Base-by-base conservation (phyloP, 345 rosid species). In the Bretschneidera sinensis region DNA sequence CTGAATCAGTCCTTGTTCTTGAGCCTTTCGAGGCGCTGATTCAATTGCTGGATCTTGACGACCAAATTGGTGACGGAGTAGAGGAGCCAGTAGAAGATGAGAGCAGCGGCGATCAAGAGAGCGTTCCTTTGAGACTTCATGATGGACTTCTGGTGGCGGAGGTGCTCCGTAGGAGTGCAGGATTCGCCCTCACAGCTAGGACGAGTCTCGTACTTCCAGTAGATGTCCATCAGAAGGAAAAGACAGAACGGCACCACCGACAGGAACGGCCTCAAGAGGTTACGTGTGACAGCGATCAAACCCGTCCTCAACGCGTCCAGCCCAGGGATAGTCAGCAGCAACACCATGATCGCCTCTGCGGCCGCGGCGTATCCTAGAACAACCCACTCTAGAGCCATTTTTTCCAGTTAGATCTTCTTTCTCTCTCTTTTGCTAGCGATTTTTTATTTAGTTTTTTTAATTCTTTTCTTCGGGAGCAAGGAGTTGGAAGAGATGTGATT, bases 371-470 rank as follows among this genome's bases (percentile, higher is more conserved):
- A 91, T 15, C 91, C 91, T 21, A 88, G 79, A 48, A 88, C 91
- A 20, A 91, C 88, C 97, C 97, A 91, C 69, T 91, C 97, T n/a
- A 91, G 80, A 50, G 97, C 97, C 97, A 89, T 89, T 47, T 65
- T 21, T 58, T 10, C 0, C 9, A 10, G 47, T 39, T 60, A 55
- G 50, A 66, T 57, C 51, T 50, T 62, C 49, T 57, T 17, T 48
- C 24, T 18, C 15, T 31, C 35, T 31, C 9, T 39, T 14, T 18
- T 48, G 5, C 21, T 4, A 5, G 25, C 15, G 18, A 14, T 21
- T 4, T 53, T 43, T 48, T 21, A 21, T 17, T 15, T 5, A 14
- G 7, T n/a, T 52, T 51, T 15, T 43, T 9, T 23, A 17, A 52
- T 17, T 39, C 48, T 50, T 65, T 65, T 35, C 63, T 57, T 35